Evolutionary conservation across 2,329 filamentous ascomycete species (phyloP).

Genomic region (Hysterium pulicare): DNA sequence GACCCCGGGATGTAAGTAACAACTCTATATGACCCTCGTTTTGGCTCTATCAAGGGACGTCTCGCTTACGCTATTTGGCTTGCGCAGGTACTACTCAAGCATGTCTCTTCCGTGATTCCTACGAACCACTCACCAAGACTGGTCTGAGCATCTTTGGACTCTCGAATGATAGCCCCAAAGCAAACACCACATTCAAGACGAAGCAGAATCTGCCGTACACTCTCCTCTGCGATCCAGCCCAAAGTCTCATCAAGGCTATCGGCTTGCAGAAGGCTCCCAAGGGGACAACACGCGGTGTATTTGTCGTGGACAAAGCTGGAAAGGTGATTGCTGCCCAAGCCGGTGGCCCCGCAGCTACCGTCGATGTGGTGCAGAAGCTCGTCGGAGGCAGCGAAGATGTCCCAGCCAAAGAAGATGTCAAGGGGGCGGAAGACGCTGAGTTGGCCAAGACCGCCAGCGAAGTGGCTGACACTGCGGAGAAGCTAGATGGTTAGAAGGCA

Average conservation of each 20-base stretch:
- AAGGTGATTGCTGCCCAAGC: conserved; percentile 73
- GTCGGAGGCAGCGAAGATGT: conserved; percentile 33
- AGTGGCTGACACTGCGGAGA: conserved; percentile 46
- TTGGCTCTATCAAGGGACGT: too few species aligned
- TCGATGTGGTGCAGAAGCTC: conserved; percentile 71
- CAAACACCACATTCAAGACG: conserved; percentile 87
- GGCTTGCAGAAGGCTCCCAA: conserved; percentile 83
- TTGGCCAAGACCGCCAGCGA: conserved; percentile 40
- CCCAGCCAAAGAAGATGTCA: conserved; percentile 21
- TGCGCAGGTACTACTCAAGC: conserved; percentile 83
- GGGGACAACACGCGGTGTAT: conserved; percentile 81
- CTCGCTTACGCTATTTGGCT: neutral
- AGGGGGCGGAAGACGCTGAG: conserved; percentile 30
- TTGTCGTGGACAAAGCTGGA: conserved; percentile 77
- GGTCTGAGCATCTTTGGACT: conserved; percentile 89
- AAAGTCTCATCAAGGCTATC: conserved; percentile 75
- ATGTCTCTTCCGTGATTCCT: conserved; percentile 87
- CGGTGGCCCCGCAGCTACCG: conserved; percentile 74
- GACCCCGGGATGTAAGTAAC: conserved; percentile 82
- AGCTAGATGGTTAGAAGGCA: conserved; percentile 25
- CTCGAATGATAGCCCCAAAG: conserved; percentile 80
- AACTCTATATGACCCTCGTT: conserved; percentile 7
- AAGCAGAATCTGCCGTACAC: conserved; percentile 89
- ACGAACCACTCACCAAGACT: conserved; percentile 69
- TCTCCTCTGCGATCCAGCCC: conserved; percentile 77